Evolutionary conservation across 176 grass and related monocot genomes (phyloP), one percentile per base, ranked within the genome.

Genomic region (Alopecurus myosuroides): DNA sequence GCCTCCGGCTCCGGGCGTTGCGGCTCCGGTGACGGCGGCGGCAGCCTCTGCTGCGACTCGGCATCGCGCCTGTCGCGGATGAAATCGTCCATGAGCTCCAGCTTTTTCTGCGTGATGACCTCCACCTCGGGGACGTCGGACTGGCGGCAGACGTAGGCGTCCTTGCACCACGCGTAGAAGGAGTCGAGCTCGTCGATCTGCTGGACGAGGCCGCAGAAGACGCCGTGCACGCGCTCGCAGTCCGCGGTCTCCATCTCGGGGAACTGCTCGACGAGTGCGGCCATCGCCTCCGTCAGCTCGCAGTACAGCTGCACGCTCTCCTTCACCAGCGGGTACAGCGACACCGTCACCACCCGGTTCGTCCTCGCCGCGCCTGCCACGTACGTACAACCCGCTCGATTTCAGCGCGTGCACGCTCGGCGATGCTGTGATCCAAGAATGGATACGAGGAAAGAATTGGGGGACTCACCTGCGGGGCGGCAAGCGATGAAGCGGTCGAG

Each of bases 21-120:
- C 2, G 67, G 81, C 36, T 84, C 81, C 19, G 61, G 87, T 2
- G 52, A 29, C 58, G 22, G 79, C 40, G 50, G 34, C 11, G 85
- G 74, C 57, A 74, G 63, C 87, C 35, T 76, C 28, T 19, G 58
- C 28, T 63, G 48, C 48, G 28, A 68, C 22, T 39, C 87, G 11
- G 88, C 91, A 20, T 82, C 84, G 20, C 82, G 88, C 74, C 88
- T 91, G 36, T 99, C 91, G 39, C 84, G 81, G 76, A 99, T 86
- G 62, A 94, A 99, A 20, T 94, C 97, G 35, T 99, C 90, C 93
- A 99, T 96, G 77, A 94, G 83, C 44, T 94, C 81, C 15, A 99
- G 89, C 91, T 89, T 94, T 81, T 92, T 89, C 35, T 91, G 66
- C 34, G 93, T 90, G 73, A 99, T 84, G 44, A 77, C 35, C 77